phyloP scores from a whole-genome alignment of 2,329 filamentous ascomycete genomes.

The Cordyceps javanica region DNA sequence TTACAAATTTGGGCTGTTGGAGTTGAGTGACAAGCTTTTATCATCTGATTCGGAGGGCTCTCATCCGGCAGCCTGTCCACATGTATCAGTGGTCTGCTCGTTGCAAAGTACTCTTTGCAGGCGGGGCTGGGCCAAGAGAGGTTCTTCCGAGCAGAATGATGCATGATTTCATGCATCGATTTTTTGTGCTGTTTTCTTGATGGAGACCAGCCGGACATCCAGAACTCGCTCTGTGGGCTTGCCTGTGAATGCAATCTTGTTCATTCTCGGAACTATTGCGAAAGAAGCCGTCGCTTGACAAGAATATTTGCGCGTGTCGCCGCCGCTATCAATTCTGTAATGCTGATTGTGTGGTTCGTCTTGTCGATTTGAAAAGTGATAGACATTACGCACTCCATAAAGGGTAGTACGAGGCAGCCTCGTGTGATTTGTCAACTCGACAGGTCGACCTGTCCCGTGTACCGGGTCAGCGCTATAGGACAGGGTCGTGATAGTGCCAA shows the following conservation, averaged over 20 bases:
- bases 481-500: not conserved
- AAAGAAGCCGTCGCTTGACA: not conserved
- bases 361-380: not conserved
- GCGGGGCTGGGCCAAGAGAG: not conserved
- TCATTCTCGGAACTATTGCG: not conserved
- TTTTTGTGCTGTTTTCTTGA: not conserved
- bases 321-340: not conserved
- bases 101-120: not conserved
- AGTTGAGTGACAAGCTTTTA: too few relatives aligned
- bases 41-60: not conserved
- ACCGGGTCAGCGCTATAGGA: not conserved
- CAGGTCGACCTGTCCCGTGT: not conserved
- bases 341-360: not conserved
- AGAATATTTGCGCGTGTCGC: not conserved
- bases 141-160: not conserved
- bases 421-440: not conserved
- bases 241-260: not conserved
- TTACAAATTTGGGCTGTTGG: too few relatives aligned
- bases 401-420: not conserved
- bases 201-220: not conserved
- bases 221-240: not conserved
- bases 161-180: not conserved
- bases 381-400: not conserved
- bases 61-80: not conserved
- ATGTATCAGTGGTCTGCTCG: not conserved